Evolutionary conservation across 2,329 filamentous ascomycete species (phyloP).

Genomic region (Rhytidhysteron rufulum): DNA sequence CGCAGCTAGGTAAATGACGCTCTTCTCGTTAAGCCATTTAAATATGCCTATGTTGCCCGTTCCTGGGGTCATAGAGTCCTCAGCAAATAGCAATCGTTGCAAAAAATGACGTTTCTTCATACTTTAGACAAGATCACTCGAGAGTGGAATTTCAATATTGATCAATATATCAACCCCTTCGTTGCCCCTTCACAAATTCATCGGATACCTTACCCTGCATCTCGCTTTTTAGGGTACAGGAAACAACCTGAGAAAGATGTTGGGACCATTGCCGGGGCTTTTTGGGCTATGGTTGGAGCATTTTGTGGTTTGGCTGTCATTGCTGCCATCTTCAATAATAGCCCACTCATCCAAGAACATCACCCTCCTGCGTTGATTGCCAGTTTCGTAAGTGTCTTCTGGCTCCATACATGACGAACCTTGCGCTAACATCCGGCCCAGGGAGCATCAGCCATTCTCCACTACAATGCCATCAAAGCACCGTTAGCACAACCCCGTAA

Average conservation of each 20-base stretch:
- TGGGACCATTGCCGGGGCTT: constrained; percentile 38
- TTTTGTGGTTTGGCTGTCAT: constrained; percentile 42
- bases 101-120: too few species aligned
- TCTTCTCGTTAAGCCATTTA: too few species aligned
- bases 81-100: too few species aligned
- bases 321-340: constrained; percentile 40
- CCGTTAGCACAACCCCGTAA: constrained; percentile 48
- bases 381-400: constrained; percentile 30
- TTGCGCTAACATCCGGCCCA: constrained; percentile 18
- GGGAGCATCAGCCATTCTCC: constrained; percentile 46
- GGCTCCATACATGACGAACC: too few species aligned
- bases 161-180: constrained; percentile 68
- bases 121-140: too few species aligned
- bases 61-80: too few species aligned
- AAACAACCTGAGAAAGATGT: constrained; percentile 35
- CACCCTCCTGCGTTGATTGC: constrained; percentile 44
- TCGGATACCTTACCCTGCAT: constrained; percentile 60
- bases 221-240: constrained; percentile 59
- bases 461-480: constrained; percentile 45
- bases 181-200: constrained; percentile 64
- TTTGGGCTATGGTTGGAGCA: constrained; percentile 42
- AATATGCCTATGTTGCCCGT: too few species aligned
- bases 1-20: too few species aligned
- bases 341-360: constrained; percentile 30
- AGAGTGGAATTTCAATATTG: constrained; percentile 64